Evolutionary conservation across 495 filamentous ascomycete genomes (phyloP), one percentile per base, ranked within the genome.

Genomic region (Delitschia confertaspora): DNA sequence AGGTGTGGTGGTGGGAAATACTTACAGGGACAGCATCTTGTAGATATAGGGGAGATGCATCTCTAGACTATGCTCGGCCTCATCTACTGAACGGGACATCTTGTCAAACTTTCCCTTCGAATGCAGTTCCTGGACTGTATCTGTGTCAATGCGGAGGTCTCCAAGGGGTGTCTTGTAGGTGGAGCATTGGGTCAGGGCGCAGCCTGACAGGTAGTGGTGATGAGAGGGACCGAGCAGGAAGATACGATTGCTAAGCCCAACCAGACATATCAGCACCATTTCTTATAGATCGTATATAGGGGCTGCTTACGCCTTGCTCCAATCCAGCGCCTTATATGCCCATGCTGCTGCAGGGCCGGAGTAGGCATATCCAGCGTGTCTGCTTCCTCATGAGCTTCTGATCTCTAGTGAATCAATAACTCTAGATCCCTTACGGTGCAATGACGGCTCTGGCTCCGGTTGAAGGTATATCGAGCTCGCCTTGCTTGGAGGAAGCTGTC

Each of bases 21-120:
- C 75, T 1, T 68, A 78, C 57, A 69, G 70, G 19, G 75, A 70
- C 10, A 86, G 67, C 31, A 88, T 76, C 61, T 89, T 88, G 73
- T 91, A 85, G 51, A 96, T 79, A 57, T 91, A 96, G 1, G 91
- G 91, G 0, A 95, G 70, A 53, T 99, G 91, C 79, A 96, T 93
- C 65, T 96, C 93, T 18, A 96, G 78, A 38, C 85, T 94, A 64
- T 99, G 91, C 62, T 99, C 91, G 23, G 76, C 80, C 47, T 88
- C 80, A 53, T 99, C 91, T 7, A 76, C 67, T 3, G 69, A 61
- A 20, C 58, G 59, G 0, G 75, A 72, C 74, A 95, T 88, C n/a
- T 71, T 74, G n/a, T 78, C 72, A 60, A 95, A 93, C 36, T 68
- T 66, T 13, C 73, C 72, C 6, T 77, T 80, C 3, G 66, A 53